These are phyloP conservation scores for Neonectria hederae DNA, from an alignment of 2,329 filamentous ascomycete genomes.

Conservation along the genomic window DNA sequence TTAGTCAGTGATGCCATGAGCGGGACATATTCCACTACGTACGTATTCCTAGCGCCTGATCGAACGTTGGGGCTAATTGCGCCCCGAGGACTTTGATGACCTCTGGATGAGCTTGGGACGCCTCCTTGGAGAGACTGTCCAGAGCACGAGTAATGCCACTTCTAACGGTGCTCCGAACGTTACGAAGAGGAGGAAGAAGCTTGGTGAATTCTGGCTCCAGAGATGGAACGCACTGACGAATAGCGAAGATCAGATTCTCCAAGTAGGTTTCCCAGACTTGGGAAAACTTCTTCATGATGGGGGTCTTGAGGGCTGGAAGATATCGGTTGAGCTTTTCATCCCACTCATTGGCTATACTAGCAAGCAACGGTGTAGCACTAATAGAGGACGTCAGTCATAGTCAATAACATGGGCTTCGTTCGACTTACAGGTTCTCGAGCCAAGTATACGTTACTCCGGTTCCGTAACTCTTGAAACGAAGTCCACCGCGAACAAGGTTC, in stretches of 20 bases:
- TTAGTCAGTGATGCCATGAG: too few relatives aligned
- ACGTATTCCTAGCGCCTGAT: not conserved
- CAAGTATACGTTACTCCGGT: constrained; percentile 8
- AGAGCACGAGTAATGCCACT: not conserved
- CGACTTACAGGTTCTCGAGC: constrained; percentile 24
- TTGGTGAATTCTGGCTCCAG: not conserved
- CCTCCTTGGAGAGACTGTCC: not conserved
- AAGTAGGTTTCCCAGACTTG: constrained; percentile 7
- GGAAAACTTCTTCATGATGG: constrained; percentile 3
- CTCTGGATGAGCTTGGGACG: not conserved
- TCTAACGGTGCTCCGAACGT: not conserved
- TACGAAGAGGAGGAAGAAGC: not conserved
- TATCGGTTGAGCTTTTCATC: constrained; percentile 10
- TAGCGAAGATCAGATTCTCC: not conserved
- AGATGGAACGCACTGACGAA: not conserved
- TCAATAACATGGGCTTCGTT: too few relatives aligned
- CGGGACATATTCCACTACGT: not conserved
- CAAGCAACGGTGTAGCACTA: constrained; percentile 3
- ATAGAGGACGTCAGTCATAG: not conserved
- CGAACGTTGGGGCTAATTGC: constrained; percentile 1
- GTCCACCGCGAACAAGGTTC: not conserved
- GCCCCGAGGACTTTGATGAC: not conserved
- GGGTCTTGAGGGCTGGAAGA: not conserved
- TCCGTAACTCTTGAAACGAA: not conserved
- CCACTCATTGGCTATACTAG: constrained; percentile 2